Conservation (phyloP, 1,139 yeast species). For the Barnettozyma hawaiiensis region DNA sequence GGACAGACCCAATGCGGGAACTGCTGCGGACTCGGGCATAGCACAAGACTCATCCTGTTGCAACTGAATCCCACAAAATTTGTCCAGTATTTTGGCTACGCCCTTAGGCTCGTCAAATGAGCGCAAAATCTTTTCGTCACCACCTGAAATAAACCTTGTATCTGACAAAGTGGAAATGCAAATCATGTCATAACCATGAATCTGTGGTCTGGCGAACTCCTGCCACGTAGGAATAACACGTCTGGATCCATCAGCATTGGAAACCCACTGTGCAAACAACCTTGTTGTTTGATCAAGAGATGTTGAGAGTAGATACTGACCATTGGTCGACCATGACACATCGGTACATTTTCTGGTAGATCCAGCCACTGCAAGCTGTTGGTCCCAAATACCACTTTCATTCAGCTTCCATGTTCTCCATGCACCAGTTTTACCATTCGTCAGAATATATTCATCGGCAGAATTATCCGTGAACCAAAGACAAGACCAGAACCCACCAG, state of each 20-base stretch:
- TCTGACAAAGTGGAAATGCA: conserved; percentile 61
- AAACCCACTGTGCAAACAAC: conserved; percentile 60
- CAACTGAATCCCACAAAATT: conserved; percentile 44
- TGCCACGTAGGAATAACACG: conserved; percentile 52
- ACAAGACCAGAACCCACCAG: conserved; percentile 96
- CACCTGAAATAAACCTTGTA: conserved; percentile 80
- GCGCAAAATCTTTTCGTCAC: conserved; percentile 90
- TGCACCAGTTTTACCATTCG: conserved; percentile 90
- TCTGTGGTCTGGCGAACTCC: conserved; percentile 95
- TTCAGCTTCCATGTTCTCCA: conserved; percentile 68
- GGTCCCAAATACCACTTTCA: conserved; percentile 43
- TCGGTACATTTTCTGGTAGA: conserved; percentile 72
- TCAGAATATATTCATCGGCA: conserved; percentile 48
- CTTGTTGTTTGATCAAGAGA: conserved; percentile 92
- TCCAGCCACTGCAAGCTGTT: conserved; percentile 67
- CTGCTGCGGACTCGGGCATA: conserved; percentile 68
- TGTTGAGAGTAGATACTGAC: conserved; percentile 67
- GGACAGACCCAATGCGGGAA: conserved; percentile 91
- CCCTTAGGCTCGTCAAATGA: conserved; percentile 88
- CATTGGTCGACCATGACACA: conserved; percentile 67
- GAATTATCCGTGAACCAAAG: conserved; percentile 57
- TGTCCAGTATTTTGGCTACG: conserved; percentile 56
- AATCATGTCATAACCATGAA: conserved; percentile 96
- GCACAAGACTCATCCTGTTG: conserved; percentile 21
- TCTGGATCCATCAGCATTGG: conserved; percentile 27